phyloP scores from a whole-genome alignment of 2,329 filamentous ascomycete species.

The Curvularia lunata region DNA sequence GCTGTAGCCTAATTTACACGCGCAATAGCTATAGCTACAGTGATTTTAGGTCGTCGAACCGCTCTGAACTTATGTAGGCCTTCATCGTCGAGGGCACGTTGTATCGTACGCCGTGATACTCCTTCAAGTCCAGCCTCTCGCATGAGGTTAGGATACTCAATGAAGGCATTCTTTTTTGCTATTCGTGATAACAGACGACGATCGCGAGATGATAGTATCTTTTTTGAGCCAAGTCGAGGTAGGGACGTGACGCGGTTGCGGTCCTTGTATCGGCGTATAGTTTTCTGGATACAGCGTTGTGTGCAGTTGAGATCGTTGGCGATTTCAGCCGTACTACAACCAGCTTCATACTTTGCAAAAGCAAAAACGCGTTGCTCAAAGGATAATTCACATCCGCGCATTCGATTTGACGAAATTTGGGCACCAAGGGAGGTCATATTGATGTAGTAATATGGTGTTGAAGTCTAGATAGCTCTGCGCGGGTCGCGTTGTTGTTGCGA shows the following conservation, averaged over 20 bases:
- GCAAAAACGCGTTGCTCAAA: constrained; percentile 2
- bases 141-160: background rate
- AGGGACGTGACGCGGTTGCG: background rate
- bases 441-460: constrained; percentile 1
- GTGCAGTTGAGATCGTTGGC: constrained; percentile 1
- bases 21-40: background rate
- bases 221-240: background rate
- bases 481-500: background rate
- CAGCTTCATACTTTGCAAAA: constrained; percentile 5
- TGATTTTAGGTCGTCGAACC: background rate
- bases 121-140: background rate
- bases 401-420: background rate
- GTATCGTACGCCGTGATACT: background rate
- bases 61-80: background rate
- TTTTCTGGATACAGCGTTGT: constrained; percentile 7
- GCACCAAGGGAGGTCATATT: background rate
- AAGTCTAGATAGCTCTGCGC: background rate
- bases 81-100: background rate
- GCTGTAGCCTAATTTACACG: background rate
- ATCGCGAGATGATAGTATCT: background rate
- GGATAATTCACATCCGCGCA: background rate
- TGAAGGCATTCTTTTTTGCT: background rate
- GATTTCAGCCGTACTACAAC: constrained; percentile 1
- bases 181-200: background rate
- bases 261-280: background rate